Evolutionary conservation across 371 early-diverging fungal species (phyloP), one percentile per base, ranked within the genome.

Genomic region (Rhizopus sp.): DNA sequence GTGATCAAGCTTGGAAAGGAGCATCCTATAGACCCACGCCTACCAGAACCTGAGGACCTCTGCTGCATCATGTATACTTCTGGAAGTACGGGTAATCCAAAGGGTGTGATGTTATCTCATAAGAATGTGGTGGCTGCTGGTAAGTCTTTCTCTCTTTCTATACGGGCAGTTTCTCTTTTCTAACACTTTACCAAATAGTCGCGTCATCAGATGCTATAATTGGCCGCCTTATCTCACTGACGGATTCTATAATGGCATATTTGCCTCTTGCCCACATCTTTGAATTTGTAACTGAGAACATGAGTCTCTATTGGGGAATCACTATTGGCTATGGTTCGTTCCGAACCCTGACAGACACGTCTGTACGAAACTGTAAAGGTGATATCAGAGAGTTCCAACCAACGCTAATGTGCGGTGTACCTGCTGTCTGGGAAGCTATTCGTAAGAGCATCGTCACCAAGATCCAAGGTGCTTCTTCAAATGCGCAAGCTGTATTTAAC

Each of bases 31-130:
- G 85, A 83, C 35, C 79, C 87, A 8, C 68, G 70, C 12, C 78
- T 82, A 12, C 91, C 96, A 10, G 82, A 77, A 29, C 75, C 84
- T 32, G 88, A 92, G 49, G 93, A 93, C 63, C 63, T 89, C 45
- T 92, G 94, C 63, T 87, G 95, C 73, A 91, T 99, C 70, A 93
- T 95, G 85, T 99, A 98, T 73, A 97, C 99, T 23, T 94, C 94
- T 42, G 99, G 98, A 45, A 91, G 93, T 2, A 92, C 94, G 5
- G 99, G 99, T 34, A 81, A 77, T 53, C 92, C 96, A 40, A 97
- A 95, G 75, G 97, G 96, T 59, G 93, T 94, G 5, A 72, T 92
- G 67, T 68, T 95, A 17, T 82, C 89, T n/a, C 96, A 97, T 72
- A 80, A 78, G 49, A 93, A 94, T 66, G 72, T 99, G 63, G 83